phyloP scores from a whole-genome alignment of 306 rosid genomes.

The Morella rubra region DNA sequence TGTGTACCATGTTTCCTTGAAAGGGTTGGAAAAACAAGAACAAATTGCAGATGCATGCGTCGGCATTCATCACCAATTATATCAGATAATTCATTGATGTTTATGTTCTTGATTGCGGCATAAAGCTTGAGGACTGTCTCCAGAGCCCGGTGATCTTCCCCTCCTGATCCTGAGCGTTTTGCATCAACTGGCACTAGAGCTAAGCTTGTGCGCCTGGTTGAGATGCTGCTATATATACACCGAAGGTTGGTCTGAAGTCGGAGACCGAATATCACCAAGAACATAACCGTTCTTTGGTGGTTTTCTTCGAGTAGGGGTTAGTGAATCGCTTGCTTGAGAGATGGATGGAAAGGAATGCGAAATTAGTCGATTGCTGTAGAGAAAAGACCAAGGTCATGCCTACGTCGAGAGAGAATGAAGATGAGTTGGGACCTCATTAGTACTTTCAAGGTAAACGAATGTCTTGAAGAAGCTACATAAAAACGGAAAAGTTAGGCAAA shows the following conservation, averaged over 20 bases:
- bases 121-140: constrained; percentile 47
- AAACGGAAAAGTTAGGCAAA: no score
- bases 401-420: background rate
- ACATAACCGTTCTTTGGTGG: constrained; percentile 20
- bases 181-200: constrained; percentile 34
- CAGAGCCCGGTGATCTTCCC: constrained; percentile 37
- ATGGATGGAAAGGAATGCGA: constrained; percentile 23
- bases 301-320: constrained; percentile 7
- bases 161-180: constrained; percentile 40
- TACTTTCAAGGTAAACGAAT: no score
- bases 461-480: no score
- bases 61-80: constrained; percentile 46
- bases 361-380: constrained; percentile 22
- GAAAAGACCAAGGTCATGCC: constrained; percentile 37
- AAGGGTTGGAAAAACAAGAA: constrained; percentile 43
- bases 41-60: constrained; percentile 42
- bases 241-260: constrained; percentile 26
- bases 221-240: constrained; percentile 24
- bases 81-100: constrained; percentile 39
- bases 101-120: constrained; percentile 49
- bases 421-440: background rate
- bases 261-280: constrained; percentile 14
- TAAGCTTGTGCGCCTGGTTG: constrained; percentile 23
- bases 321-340: constrained; percentile 21
- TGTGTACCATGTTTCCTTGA: constrained; percentile 55